phyloP scores from a whole-genome alignment of 1,284 basidiomycete genomes.

The Ceratobasidium sp. region DNA sequence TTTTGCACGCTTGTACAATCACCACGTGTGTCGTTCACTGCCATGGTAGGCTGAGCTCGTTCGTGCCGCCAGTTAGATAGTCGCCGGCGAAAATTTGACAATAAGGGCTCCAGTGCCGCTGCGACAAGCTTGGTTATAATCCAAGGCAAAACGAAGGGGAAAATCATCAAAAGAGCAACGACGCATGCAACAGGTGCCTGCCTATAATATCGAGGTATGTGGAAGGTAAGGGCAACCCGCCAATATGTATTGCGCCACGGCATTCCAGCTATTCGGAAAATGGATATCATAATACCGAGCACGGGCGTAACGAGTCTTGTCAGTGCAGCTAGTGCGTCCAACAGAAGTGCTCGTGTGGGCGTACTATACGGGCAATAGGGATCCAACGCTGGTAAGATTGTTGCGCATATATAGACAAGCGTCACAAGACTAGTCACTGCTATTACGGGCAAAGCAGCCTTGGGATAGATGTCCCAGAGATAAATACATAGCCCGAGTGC shows the following conservation, averaged over 20 bases:
- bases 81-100: too few relatives aligned
- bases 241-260: too few relatives aligned
- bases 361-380: conserved; percentile 7
- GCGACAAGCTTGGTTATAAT: too few relatives aligned
- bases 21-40: not conserved
- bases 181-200: too few relatives aligned
- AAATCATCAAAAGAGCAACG: too few relatives aligned
- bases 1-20: not conserved
- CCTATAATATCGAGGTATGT: too few relatives aligned
- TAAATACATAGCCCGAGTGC: not conserved
- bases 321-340: not conserved
- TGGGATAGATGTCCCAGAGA: conserved; percentile 1
- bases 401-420: not conserved
- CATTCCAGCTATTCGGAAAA: too few relatives aligned
- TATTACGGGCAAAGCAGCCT: not conserved
- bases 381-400: not conserved
- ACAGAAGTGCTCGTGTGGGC: not conserved
- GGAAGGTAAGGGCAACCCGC: too few relatives aligned
- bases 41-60: too few relatives aligned
- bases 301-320: not conserved
- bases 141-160: too few relatives aligned
- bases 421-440: not conserved
- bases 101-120: too few relatives aligned
- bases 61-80: too few relatives aligned
- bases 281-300: not conserved